A percentile compares a stretch with the other conserved stretches of the same genome.
Evolutionary conservation across 1,139 yeast species (phyloP).

Genomic region (Suhomyces yuchorum): DNA sequence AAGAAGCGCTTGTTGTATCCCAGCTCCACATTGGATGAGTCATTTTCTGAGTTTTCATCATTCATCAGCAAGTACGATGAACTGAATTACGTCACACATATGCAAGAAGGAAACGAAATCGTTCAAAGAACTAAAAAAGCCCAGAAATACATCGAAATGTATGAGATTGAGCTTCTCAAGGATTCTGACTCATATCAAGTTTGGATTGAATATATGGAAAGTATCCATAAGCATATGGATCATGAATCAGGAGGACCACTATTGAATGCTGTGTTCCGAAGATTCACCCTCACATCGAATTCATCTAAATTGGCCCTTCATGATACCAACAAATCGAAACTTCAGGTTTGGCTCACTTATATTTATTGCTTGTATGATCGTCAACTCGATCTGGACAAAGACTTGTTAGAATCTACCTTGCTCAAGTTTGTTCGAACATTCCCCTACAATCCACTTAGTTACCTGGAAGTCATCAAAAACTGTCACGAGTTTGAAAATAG

Average conservation of each 20-base stretch:
- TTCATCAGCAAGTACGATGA: slow-evolving; percentile 38
- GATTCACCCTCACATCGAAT: slow-evolving; percentile 4
- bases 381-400: slow-evolving; percentile 9
- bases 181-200: slow-evolving; percentile 20
- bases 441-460: slow-evolving; percentile 29
- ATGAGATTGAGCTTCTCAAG: slow-evolving; percentile 24
- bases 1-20: slow-evolving; percentile 43
- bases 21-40: slow-evolving; percentile 42
- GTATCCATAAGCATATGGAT: slow-evolving; percentile 25
- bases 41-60: slow-evolving; percentile 45
- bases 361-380: slow-evolving; percentile 27
- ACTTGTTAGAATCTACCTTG: slow-evolving; percentile 19
- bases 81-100: slow-evolving; percentile 39
- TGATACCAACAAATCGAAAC: slow-evolving; percentile 16
- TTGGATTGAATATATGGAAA: slow-evolving; percentile 39
- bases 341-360: slow-evolving; percentile 34
- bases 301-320: slow-evolving; percentile 8
- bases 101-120: slow-evolving; percentile 42
- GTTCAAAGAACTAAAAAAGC: slow-evolving; percentile 31
- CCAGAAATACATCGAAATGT: slow-evolving; percentile 31
- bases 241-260: slow-evolving; percentile 5
- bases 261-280: slow-evolving; percentile 12
- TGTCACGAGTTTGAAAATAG: slow-evolving; percentile 18
- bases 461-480: slow-evolving; percentile 34
- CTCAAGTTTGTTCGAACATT: slow-evolving; percentile 24